Percentiles rank a stretch among this genome's conserved stretches.
phyloP scores from a whole-genome alignment of 352 stramenopile genomes.

The Phytophthora lateralis region DNA sequence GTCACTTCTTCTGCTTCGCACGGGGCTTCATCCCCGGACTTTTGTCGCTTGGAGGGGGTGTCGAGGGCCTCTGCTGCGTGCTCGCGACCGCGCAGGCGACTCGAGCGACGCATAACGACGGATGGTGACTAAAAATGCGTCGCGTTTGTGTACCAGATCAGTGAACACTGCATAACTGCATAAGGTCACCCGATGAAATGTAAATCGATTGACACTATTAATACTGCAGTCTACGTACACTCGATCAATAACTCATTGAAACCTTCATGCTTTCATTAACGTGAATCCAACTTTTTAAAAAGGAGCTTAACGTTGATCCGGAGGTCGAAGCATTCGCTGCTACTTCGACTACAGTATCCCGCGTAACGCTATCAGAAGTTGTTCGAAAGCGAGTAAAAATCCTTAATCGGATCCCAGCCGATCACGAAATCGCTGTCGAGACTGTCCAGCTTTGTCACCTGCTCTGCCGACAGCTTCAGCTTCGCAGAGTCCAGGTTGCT shows the following conservation, averaged over 20 bases:
- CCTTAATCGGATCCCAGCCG: slow-evolving; percentile 49
- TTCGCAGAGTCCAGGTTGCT: slow-evolving; percentile 45
- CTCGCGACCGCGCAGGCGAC: slow-evolving; percentile 23
- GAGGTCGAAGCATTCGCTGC: neutral
- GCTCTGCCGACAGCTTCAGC: slow-evolving; percentile 31
- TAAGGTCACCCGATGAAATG: no score
- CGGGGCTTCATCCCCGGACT: neutral
- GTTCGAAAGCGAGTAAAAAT: neutral
- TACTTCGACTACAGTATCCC: no score
- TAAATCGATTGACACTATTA: no score
- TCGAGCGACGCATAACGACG: slow-evolving; percentile 36
- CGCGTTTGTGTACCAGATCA: neutral
- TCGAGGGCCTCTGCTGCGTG: slow-evolving; percentile 3
- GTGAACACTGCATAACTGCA: no score
- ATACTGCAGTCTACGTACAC: no score
- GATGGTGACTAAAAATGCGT: neutral
- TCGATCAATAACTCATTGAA: no score
- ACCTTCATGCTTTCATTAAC: no score
- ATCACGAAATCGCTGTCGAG: slow-evolving; percentile 43
- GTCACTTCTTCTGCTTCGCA: neutral
- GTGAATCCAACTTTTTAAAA: no score
- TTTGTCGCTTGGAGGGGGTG: slow-evolving; percentile 18
- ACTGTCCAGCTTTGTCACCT: slow-evolving; percentile 37
- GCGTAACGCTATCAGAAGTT: no score
- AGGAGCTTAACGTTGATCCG: no score